Evolutionary conservation across 1,284 basidiomycete species (phyloP), one percentile per base, ranked within the genome.

Genomic region (Tilletia walkeri): DNA sequence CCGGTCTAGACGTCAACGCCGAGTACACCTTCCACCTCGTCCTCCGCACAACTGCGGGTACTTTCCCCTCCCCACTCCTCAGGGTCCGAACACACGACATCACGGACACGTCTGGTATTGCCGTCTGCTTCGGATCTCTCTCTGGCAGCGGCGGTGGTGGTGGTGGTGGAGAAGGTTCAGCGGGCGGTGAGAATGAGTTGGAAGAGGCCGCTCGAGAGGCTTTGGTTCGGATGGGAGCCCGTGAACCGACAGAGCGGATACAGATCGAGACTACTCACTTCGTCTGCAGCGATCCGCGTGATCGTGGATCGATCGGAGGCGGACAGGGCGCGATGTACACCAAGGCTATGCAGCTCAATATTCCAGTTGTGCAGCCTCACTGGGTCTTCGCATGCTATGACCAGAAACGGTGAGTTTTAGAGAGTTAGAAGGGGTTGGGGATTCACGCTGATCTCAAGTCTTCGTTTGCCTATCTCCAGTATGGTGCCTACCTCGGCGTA

Each of bases 201-300:
- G 72, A 79, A 48, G 76, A 73, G 9, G 63, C 70, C 24, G 74
- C 78, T 41, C 76, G 78, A 56, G 63, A 72, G 24, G 74, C 76
- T 4, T 67, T 83, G 36, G 56, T 65, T 45, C 67, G 70, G 36
- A 75, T 83, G 75, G 75, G 77, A 45, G 81, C 78, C 2, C 66
- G 48, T 38, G 74, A 74, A 36, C 93, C 91, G 89, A 92, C 90
- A 76, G 91, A 95, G 75, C 90, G 90, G 77, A 94, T 99, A 36
- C 92, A 95, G 85, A 94, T 98, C 56, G 82, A 83, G 34, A 83
- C 82, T 1, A 82, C 82, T 12, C 82, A 83, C 66, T 77, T 78
- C 47, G 67, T 83, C 20, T 80, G 79, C 69, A 76, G 79, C 12
- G 73, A 77, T 54, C 76, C 79, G 16, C 70, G 78, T 20, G 76